These are phyloP conservation scores for Salvia rosmarinus DNA, from an alignment of 257 asterid genomes.

Conservation along the genomic window DNA sequence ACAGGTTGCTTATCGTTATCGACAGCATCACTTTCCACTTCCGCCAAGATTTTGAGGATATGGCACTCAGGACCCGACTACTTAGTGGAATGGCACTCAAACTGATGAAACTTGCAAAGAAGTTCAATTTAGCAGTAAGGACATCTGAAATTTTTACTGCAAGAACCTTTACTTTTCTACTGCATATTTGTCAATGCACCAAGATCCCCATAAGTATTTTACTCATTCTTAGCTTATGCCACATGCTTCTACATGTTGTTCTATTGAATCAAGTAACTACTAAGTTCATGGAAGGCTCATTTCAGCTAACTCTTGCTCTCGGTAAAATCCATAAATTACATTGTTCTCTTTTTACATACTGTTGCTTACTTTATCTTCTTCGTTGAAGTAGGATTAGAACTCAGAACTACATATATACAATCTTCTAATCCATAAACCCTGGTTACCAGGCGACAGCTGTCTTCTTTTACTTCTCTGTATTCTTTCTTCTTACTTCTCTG, in stretches of 20 bases:
- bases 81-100: constrained; percentile 88
- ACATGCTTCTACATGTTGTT: constrained; percentile 64
- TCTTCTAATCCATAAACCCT: constrained; percentile 31
- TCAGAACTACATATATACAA: constrained; percentile 14
- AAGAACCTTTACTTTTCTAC: background rate
- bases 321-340: constrained; percentile 51
- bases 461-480: too few species aligned
- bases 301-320: constrained; percentile 87
- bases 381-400: constrained; percentile 2
- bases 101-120: constrained; percentile 89
- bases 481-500: too few species aligned
- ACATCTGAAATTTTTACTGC: constrained; percentile 19
- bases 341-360: background rate
- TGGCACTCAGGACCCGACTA: constrained; percentile 89
- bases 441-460: constrained; percentile 88
- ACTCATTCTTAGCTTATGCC: constrained; percentile 10
- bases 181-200: background rate
- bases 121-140: constrained; percentile 79
- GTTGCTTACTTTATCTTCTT: background rate
- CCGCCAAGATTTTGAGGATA: constrained; percentile 94
- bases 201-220: constrained; percentile 3
- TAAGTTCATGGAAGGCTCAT: constrained; percentile 77
- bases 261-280: constrained; percentile 90
- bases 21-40: constrained; percentile 97
- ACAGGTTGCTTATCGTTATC: constrained; percentile 75